A percentile compares a stretch with the other conserved stretches of the same genome.
These are phyloP conservation scores for Dictyostelium capitatum DNA, from an alignment of 78 protist species.

Conservation along the genomic window DNA sequence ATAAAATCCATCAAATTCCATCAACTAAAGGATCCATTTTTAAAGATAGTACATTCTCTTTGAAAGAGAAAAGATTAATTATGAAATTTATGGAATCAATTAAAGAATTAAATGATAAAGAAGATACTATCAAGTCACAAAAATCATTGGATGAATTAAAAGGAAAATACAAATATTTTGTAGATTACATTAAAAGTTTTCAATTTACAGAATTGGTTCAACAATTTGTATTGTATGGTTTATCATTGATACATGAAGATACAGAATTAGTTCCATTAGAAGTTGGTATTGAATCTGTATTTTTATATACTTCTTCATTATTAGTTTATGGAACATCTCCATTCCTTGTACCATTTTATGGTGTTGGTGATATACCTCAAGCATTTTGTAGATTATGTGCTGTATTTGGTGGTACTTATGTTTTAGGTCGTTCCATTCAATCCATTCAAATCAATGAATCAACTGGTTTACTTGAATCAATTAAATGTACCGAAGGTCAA, in stretches of 20 bases:
- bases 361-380: conserved; percentile 84
- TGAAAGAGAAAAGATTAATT: conserved; percentile 82
- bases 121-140: background rate
- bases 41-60: conserved; percentile 22
- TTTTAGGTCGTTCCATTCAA: conserved; percentile 25
- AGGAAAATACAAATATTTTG: conserved; percentile 13
- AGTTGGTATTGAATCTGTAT: conserved; percentile 45
- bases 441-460: background rate
- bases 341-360: conserved; percentile 78
- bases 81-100: conserved; percentile 77
- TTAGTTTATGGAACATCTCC: conserved; percentile 80
- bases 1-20: conserved; percentile 71
- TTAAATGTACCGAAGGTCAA: conserved; percentile 44
- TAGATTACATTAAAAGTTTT: conserved; percentile 31
- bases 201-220: conserved; percentile 20
- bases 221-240: conserved; percentile 54
- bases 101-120: background rate
- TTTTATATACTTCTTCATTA: conserved; percentile 53
- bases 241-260: conserved; percentile 34
- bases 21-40: conserved; percentile 82
- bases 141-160: background rate
- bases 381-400: conserved; percentile 87
- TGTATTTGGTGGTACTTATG: conserved; percentile 83
- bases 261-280: background rate
- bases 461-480: background rate